Conservation (phyloP, 176 grass and related monocot species). For the Oryza glumipatula region DNA sequence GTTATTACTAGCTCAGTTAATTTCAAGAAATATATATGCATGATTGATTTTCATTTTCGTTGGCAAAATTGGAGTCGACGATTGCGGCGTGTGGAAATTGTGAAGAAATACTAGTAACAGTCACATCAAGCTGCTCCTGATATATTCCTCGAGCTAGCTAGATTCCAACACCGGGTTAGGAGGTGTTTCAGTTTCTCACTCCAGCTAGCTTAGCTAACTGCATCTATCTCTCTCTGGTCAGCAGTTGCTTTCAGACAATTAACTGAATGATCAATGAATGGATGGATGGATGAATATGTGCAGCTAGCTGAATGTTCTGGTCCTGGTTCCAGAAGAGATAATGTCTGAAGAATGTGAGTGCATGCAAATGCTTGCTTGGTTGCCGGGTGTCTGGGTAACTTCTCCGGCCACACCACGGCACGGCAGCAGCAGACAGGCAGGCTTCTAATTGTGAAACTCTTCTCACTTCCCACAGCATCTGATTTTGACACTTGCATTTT, state of each 20-base stretch:
- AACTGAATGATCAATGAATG: neutral
- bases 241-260: slow-evolving; percentile 24
- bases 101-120: slow-evolving; percentile 11
- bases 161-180: slow-evolving; percentile 10
- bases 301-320: neutral
- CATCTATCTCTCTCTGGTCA: neutral
- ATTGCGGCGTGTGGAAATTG: slow-evolving; percentile 11
- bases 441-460: slow-evolving; percentile 6
- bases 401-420: slow-evolving; percentile 17
- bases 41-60: neutral
- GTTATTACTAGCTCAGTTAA: neutral
- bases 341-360: neutral
- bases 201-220: neutral
- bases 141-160: slow-evolving; percentile 9
- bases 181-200: slow-evolving; percentile 42
- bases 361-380: neutral
- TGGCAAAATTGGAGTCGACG: neutral
- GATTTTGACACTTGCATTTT: neutral
- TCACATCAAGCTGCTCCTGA: neutral
- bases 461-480: neutral
- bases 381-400: slow-evolving; percentile 36
- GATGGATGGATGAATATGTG: neutral
- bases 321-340: neutral
- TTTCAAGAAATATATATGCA: neutral
- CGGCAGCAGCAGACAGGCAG: slow-evolving; percentile 1